Base-by-base conservation (phyloP, 2,329 filamentous ascomycete genomes). In the Raffaelea ambrosiae region DNA sequence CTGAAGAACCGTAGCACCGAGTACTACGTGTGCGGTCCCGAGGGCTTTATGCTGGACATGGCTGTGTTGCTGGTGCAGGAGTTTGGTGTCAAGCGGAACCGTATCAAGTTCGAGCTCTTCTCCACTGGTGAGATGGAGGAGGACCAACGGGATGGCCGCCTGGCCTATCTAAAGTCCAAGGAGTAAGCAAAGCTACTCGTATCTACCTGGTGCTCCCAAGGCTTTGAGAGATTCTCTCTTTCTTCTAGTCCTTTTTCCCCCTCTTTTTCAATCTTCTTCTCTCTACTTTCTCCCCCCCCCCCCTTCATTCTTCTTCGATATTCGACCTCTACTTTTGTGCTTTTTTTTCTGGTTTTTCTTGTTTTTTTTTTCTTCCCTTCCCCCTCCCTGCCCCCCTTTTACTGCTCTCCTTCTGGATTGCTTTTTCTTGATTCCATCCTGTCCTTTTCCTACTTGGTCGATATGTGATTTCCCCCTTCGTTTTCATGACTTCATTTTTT, bases 11-110 rank as follows among this genome's bases (percentile, higher is more conserved):
- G 63, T 33, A 63, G 66, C 13, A 65, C 74, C 4, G 72, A 76
- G 60, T 79, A 77, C 56, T 77, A 66, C 53, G 67, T 78, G 44
- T 78, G 74, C 51, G 75, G 75, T 0, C 73, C 74, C 0, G 72
- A 76, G 60, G 65, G 69, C 51, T 77, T 78, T 54, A 77, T 77
- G 73, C 54, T 67, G 3, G 72, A 77, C 56, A 71, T 74, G 61
- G 63, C 65, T 3, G 61, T 63, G 46, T 71, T 66, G 42, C 60
- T 76, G 44, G 54, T 53, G 19, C 60, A 64, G 47, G 54, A 61
- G 11, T 62, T 68, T 45, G 66, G 69, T 26, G 66, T 75, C 3
- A 58, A 59, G 18, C 51, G 60, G 3, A 48, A 54, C 16, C 63
- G 69, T 39, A 62, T 74, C 55, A 67, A 70, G 51, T 68, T 67